Conservation (phyloP, 148 eudicot species). For the Cornus florida region DNA sequence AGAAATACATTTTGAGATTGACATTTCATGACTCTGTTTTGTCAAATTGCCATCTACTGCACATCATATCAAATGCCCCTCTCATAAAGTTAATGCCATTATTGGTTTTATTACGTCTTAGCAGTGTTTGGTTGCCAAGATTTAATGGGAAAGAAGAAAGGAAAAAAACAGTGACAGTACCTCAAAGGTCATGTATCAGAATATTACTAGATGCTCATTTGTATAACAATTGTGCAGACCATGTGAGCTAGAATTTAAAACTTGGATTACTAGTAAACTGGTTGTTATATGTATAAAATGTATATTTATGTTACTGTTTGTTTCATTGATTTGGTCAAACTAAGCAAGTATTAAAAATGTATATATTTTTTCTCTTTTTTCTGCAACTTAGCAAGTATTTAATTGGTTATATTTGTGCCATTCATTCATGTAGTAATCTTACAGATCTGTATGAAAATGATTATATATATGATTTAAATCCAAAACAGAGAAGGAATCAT, state of each 20-base stretch:
- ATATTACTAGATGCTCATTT: too few species aligned
- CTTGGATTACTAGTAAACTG: neutral
- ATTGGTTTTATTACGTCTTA: neutral
- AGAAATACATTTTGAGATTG: neutral
- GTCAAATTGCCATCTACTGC: neutral
- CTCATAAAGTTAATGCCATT: neutral
- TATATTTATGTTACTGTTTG: neutral
- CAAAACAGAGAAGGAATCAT: neutral
- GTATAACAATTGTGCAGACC: neutral
- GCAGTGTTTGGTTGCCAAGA: neutral
- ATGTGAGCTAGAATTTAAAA: neutral
- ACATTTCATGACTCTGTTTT: neutral
- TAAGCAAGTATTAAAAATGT: too few species aligned
- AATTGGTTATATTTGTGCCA: neutral
- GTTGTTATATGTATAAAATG: neutral
- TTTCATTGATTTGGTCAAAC: neutral
- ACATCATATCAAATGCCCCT: neutral
- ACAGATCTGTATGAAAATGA: neutral
- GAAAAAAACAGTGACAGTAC: too few species aligned
- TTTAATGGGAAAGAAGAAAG: neutral
- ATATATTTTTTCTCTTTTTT: neutral
- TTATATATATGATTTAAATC: neutral
- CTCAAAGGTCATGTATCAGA: too few species aligned
- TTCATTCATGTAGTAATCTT: neutral
- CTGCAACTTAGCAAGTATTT: neutral